Base-by-base conservation (phyloP, 2,329 filamentous ascomycete species). In the Colletotrichum tropicicola region DNA sequence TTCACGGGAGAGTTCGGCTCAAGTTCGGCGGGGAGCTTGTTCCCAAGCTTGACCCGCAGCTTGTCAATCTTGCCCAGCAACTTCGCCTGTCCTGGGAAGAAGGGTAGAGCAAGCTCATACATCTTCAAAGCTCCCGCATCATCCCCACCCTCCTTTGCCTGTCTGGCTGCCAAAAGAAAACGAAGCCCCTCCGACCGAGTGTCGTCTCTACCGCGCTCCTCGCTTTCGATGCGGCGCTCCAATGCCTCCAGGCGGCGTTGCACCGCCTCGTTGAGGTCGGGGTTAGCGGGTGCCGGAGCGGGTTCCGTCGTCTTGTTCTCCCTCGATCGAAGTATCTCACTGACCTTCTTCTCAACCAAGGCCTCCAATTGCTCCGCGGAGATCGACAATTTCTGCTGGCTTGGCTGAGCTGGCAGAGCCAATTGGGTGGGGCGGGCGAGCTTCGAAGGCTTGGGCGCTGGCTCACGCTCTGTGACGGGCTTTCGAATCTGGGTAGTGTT, bases 311-410 rank as follows among this genome's bases (percentile, higher is more conserved):
- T 87, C 67, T 86, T 85, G 15, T 87, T 73, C 1, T 87, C 88
- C 56, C 91, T 88, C n/a, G 91, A 90, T 0, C 94, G 93, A 1
- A 98, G 83, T 35, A 96, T 94, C 79, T 97, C 94, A 65, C 91
- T 91, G 1, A 98, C 92, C 73, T 97, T 97, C 71, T 91, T 92
- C 77, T 97, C 92, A 1, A 98, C 93, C 80, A 98, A 89, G 39
- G 94, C 92, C 75, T 98, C 94, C 65, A 98, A 97, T 55, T 90
- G 90, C 12, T 89, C 91, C 17, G 89, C 87, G 0, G 90, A 91
- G 8, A 93, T 84, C 76, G 81, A 85, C 68, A 77, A 72, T 69
- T 69, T 78, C 67, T 67, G 72, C 68, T 68, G 60, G 53, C 49
- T 53, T 49, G 67, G 27, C 6, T 66, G 65, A 8, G 65, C 15